Evolutionary conservation across 768 basidiomycete genomes (phyloP).

Genomic region (Kwoniella sp.): DNA sequence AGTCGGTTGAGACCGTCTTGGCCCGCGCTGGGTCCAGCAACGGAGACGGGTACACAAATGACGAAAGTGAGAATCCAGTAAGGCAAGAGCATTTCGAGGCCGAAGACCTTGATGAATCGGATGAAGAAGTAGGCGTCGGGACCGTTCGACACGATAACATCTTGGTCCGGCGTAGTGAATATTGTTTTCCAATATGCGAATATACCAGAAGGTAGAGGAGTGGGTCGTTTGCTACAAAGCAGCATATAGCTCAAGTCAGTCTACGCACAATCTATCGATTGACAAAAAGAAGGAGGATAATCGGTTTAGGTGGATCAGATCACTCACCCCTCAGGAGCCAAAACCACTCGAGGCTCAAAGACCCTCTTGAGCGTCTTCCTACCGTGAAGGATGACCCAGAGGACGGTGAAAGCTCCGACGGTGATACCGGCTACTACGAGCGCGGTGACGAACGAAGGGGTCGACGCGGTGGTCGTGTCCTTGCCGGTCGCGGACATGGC

Average conservation of each 20-base stretch:
- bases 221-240: constrained; percentile 39
- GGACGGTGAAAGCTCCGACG: constrained; percentile 38
- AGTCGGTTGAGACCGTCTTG: constrained; percentile 50
- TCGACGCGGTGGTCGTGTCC: constrained; percentile 43
- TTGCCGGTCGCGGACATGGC: constrained; percentile 50
- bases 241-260: no score
- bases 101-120: constrained; percentile 54
- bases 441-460: constrained; percentile 48
- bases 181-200: constrained; percentile 49
- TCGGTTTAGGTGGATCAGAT: neutral
- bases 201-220: constrained; percentile 34
- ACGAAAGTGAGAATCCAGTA: constrained; percentile 52
- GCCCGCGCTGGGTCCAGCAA: constrained; percentile 42
- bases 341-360: constrained; percentile 43
- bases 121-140: constrained; percentile 56
- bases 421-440: constrained; percentile 42
- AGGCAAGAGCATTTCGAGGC: constrained; percentile 54
- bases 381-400: constrained; percentile 42
- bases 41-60: constrained; percentile 54
- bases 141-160: constrained; percentile 53
- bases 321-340: constrained; percentile 47
- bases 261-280: no score
- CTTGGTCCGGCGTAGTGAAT: constrained; percentile 34
- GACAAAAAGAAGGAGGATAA: no score
- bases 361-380: constrained; percentile 38